Percentiles rank a stretch among this genome's conserved stretches.
Evolutionary conservation across 139 green algal species (phyloP).

Genomic region (Chlorella sp.): DNA sequence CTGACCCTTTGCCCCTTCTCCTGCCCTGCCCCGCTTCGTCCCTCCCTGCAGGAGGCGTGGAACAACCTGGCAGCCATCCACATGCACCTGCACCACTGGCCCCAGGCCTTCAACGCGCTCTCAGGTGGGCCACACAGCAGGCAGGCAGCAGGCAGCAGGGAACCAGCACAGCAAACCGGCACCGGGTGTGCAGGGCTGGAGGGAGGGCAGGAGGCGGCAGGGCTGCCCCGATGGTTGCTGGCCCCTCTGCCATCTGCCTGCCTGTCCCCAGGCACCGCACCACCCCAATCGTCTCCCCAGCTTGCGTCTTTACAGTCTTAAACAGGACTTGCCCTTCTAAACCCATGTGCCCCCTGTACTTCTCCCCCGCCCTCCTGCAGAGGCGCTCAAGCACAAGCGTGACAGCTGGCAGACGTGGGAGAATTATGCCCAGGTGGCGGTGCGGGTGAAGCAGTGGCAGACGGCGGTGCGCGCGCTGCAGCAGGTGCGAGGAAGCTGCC

Average conservation of each 20-base stretch:
- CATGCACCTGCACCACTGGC: constrained; percentile 58
- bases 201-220: not conserved
- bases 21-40: not conserved
- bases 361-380: not conserved
- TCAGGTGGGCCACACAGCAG: not conserved
- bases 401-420: constrained; percentile 93
- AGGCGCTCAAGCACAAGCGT: constrained; percentile 78
- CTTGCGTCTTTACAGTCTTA: constrained; percentile 28
- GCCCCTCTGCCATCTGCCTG: not conserved
- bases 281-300: not conserved
- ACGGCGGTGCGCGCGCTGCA: constrained; percentile 55
- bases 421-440: constrained; percentile 81
- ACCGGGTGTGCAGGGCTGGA: not conserved
- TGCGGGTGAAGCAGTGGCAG: constrained; percentile 46
- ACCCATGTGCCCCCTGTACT: not conserved
- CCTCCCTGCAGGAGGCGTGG: constrained; percentile 77
- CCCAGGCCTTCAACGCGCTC: constrained; percentile 50
- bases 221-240: constrained; percentile 45
- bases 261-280: not conserved
- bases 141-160: too few species aligned
- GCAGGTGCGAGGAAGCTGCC: constrained; percentile 53
- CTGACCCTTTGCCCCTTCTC: not conserved
- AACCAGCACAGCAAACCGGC: not conserved
- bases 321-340: not conserved
- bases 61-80: constrained; percentile 95